Evolutionary conservation across 495 filamentous ascomycete genomes (phyloP).

Genomic region (Glonium stellatum): DNA sequence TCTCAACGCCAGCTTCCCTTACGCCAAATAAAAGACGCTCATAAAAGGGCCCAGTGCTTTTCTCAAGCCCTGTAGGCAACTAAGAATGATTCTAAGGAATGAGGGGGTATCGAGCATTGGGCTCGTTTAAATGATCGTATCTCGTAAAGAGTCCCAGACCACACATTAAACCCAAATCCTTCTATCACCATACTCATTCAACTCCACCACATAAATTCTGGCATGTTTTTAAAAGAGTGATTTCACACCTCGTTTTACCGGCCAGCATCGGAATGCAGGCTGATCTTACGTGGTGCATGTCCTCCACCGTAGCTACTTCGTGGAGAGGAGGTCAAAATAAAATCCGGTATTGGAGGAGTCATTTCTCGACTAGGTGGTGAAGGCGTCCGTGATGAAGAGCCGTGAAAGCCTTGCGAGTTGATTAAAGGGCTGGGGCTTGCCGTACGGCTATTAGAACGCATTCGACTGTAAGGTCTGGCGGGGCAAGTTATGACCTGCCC

Average conservation of each 20-base stretch:
- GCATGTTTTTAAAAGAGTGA: not conserved
- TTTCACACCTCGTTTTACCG: not conserved
- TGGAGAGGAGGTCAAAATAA: constrained; percentile 46
- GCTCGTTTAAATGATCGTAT: not conserved
- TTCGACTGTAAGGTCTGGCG: constrained; percentile 51
- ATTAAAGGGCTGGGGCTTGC: constrained; percentile 47
- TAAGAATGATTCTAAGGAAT: not conserved
- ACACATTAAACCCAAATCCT: not conserved
- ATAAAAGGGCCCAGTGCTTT: no score
- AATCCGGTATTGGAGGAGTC: constrained; percentile 54
- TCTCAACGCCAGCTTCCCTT: no score
- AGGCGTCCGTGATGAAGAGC: constrained; percentile 24
- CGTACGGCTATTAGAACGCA: constrained; percentile 57
- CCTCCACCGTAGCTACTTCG: constrained; percentile 38
- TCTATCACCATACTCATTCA: not conserved
- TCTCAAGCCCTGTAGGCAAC: no score
- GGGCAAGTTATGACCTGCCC: constrained; percentile 55
- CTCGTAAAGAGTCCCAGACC: constrained; percentile 3
- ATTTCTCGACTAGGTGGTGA: constrained; percentile 33
- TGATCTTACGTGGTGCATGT: constrained; percentile 1
- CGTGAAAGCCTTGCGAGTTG: constrained; percentile 43
- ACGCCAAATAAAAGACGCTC: no score
- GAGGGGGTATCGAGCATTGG: not conserved
- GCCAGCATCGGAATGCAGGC: constrained; percentile 3
- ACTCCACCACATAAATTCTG: not conserved